These are phyloP conservation scores for Colletotrichum musicola DNA, from an alignment of 2,329 filamentous ascomycete genomes.

Conservation along the genomic window DNA sequence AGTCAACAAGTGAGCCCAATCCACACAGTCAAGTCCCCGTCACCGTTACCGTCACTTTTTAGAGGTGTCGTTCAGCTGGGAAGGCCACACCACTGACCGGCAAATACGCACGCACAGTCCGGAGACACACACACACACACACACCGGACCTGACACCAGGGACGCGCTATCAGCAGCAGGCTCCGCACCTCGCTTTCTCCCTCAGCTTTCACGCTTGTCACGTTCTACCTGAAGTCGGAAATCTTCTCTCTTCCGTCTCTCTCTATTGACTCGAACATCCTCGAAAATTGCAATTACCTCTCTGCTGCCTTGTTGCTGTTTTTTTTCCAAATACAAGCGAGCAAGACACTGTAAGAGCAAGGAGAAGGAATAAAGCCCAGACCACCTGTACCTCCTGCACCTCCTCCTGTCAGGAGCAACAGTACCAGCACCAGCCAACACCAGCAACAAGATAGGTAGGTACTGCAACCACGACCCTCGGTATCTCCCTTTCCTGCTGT, in stretches of 20 bases:
- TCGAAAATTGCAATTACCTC: no score
- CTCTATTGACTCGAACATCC: no score
- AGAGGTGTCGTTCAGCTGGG: constrained; percentile 18
- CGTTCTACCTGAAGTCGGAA: constrained; percentile 1
- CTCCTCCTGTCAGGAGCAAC: not conserved
- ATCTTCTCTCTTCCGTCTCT: no score
- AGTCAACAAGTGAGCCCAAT: constrained; percentile 14
- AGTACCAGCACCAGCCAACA: constrained; percentile 15
- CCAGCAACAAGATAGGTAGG: constrained; percentile 1
- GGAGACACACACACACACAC: no score
- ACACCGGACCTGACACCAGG: constrained; percentile 3
- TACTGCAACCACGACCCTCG: constrained; percentile 1
- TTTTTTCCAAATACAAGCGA: not conserved
- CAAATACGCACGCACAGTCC: no score
- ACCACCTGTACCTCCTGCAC: not conserved
- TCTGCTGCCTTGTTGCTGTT: not conserved
- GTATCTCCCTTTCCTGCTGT: constrained; percentile 1
- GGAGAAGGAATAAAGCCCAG: not conserved
- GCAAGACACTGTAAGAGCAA: not conserved
- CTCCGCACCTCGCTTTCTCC: constrained; percentile 14
- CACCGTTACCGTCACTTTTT: constrained; percentile 15
- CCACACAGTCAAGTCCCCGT: constrained; percentile 13
- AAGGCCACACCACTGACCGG: constrained; percentile 15
- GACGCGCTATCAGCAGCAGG: constrained; percentile 26
- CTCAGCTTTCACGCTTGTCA: not conserved